Evolutionary conservation across 129 eudicot species (phyloP), one percentile per base, ranked within the genome.

Genomic region (Tagetes patula): DNA sequence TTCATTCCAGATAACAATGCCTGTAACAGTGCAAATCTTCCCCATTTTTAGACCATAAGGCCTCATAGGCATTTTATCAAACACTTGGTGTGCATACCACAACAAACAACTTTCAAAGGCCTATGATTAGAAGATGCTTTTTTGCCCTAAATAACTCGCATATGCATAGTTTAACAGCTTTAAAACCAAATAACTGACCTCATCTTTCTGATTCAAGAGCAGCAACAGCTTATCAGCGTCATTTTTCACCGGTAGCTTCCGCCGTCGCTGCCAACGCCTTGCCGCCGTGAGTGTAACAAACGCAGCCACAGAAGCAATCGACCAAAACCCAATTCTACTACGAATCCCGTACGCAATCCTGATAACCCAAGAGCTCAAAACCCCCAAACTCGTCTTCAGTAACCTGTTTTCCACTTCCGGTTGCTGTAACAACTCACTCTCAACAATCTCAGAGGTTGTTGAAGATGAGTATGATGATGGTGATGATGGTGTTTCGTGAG

Each of bases 131-230:
- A 20, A 20, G 27, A 20, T 20, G 27, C 27, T 20, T 20, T 20
- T 20, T 20, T 20, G 27, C 27, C 27, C 27, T 20, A 20, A 20
- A 20, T 20, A 20, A 20, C 27, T 20, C 27, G 27, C 27, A 20
- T 20, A 20, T 20, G 27, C 27, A 20, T 20, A 20, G 27, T 20
- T 20, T 20, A 20, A 20, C 27, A 20, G 27, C 27, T 20, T 20
- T 20, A 20, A 20, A 20, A 20, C 27, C 27, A 20, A 20, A 20
- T 20, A 72, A 72, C 76, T 73, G 40, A 76, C 80, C 80, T 76
- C 80, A 34, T 76, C 80, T 61, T 76, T 76, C 80, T 68, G 75
- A 37, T 68, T 68, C 13, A 76, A 42, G 10, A 76, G 62, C 56
- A 45, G 27, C 80, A 45, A 12, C 34, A 76, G n/a, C 75, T 68